Evolutionary conservation across 2,329 filamentous ascomycete species (phyloP), one percentile per base, ranked within the genome.

Genomic region (Immersiporthe knoxdaviesiana): DNA sequence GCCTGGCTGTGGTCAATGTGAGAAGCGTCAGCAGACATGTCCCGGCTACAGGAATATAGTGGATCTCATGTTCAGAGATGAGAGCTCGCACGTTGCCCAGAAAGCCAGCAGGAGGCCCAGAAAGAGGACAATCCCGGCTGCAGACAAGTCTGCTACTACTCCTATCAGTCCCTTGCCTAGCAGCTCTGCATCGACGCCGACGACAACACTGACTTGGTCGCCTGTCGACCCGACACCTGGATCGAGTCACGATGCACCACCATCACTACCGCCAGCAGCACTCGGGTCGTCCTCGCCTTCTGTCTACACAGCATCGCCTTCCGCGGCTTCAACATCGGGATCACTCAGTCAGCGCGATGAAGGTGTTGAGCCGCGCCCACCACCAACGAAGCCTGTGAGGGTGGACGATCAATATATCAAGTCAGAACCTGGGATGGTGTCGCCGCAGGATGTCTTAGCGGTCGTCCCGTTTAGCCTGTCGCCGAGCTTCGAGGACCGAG

Each of bases 61-160:
- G 54, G 85, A 88, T 72, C 80, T 88, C 70, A 86, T 88, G 80
- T 88, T 88, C 72, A 82, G 85, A 56, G 84, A 88, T 73, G 84
- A 88, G 75, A 88, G 84, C 72, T 82, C 81, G 41, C 84, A 85
- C 74, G 85, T 88, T 67, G 85, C 85, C 72, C 82, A 83, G 73
- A 87, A 85, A 76, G 84, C 83, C 60, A 81, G 80, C 68, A 79
- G 78, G n/a, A 76, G 75, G 64, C 73, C 75, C 32, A 75, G 75
- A 7, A 77, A 76, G 72, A 78, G 75, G 75, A 68, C 70, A 71
- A 37, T 14, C 59, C 56, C 44, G 41, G 37, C 60, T 27, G 30
- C 59, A 39, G 63, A 63, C 47, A 56, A 64, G n/a, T 16, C 62
- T 11, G 37, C 66, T 14, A 32, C 66, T n/a, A n/a, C n/a, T n/a